These are phyloP conservation scores for Lipomyces orientalis DNA, from an alignment of 805 yeast genomes.

Conservation along the genomic window DNA sequence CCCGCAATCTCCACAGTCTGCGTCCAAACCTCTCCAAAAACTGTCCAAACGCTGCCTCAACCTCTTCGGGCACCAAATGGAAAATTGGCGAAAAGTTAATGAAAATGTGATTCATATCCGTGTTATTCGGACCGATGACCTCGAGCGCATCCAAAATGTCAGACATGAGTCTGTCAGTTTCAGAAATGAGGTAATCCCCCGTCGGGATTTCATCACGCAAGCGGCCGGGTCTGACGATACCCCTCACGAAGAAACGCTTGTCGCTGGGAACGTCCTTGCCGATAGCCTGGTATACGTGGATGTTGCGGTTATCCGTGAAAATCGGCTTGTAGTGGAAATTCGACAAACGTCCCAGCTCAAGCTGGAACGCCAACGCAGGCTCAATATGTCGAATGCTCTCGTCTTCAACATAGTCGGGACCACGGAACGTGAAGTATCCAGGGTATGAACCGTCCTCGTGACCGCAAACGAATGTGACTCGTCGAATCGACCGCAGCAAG, in stretches of 20 bases:
- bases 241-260: slow-evolving; percentile 95
- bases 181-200: slow-evolving; percentile 92
- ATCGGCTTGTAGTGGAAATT: slow-evolving; percentile 95
- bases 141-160: slow-evolving; percentile 95
- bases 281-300: slow-evolving; percentile 95
- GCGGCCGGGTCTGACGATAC: slow-evolving; percentile 94
- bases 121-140: slow-evolving; percentile 89
- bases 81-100: slow-evolving; percentile 96
- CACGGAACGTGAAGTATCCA: slow-evolving; percentile 92
- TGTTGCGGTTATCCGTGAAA: slow-evolving; percentile 94
- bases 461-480: slow-evolving; percentile 90
- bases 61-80: slow-evolving; percentile 92
- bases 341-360: slow-evolving; percentile 90
- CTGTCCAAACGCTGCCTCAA: slow-evolving; percentile 96
- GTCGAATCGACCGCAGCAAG: slow-evolving; percentile 75
- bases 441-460: slow-evolving; percentile 87
- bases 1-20: slow-evolving; percentile 94
- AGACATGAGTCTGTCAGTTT: slow-evolving; percentile 93
- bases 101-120: slow-evolving; percentile 96
- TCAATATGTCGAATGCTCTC: slow-evolving; percentile 95
- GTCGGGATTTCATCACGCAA: slow-evolving; percentile 91
- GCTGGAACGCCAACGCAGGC: slow-evolving; percentile 97
- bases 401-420: slow-evolving; percentile 84
- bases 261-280: slow-evolving; percentile 94
- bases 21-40: slow-evolving; percentile 97